Evolutionary conservation across 352 stramenopile species (phyloP).

Genomic region (Globisporangium okanoganense): DNA sequence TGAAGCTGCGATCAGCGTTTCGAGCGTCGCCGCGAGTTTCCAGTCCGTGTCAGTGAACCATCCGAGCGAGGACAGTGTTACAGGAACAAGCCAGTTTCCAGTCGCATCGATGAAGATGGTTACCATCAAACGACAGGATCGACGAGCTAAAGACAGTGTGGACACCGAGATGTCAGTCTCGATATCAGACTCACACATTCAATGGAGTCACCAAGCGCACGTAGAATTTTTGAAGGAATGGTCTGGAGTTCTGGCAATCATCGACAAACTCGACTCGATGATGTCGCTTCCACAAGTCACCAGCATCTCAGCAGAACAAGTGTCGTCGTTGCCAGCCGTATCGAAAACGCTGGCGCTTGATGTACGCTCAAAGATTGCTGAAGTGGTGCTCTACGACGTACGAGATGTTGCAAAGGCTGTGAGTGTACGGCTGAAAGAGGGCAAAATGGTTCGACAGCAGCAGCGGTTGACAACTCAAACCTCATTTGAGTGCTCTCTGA

Average conservation of each 20-base stretch:
- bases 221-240: constrained; percentile 29
- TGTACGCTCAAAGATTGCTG: constrained; percentile 22
- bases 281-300: constrained; percentile 18
- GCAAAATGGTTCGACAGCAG: constrained; percentile 21
- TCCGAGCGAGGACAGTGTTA: background rate
- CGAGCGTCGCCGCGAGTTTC: constrained; percentile 9
- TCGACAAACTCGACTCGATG: constrained; percentile 38
- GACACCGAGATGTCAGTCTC: constrained; percentile 29
- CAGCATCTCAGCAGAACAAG: background rate
- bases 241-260: constrained; percentile 18
- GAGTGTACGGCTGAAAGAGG: constrained; percentile 20
- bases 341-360: constrained; percentile 24
- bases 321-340: background rate
- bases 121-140: constrained; percentile 24
- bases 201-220: constrained; percentile 35
- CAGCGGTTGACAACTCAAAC: constrained; percentile 24
- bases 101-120: constrained; percentile 16
- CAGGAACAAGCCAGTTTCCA: constrained; percentile 3
- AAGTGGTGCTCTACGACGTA: constrained; percentile 26
- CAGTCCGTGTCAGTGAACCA: constrained; percentile 14
- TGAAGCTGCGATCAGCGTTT: background rate
- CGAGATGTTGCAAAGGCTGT: constrained; percentile 18
- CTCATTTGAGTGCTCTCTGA: constrained; percentile 25
- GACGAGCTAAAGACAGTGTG: constrained; percentile 14
- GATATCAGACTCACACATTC: constrained; percentile 22